These are phyloP conservation scores for Rhytidiadelphus loreus DNA, from an alignment of 225 moss, liverwort and hornwort genomes.

Conservation along the genomic window DNA sequence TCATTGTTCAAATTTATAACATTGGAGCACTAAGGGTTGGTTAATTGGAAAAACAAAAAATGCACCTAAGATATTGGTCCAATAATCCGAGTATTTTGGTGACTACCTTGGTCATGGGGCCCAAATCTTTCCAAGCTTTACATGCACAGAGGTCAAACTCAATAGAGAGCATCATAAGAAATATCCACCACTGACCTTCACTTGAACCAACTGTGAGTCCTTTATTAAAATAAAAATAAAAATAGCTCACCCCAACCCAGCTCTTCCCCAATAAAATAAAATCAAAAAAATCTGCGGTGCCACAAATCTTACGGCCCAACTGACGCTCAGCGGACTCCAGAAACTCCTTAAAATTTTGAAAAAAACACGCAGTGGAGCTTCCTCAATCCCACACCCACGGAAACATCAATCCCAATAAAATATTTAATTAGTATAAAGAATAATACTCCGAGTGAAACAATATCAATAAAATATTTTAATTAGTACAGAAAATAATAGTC, in stretches of 20 bases:
- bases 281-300: background rate
- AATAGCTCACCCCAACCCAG: background rate
- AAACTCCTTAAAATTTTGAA: background rate
- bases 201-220: background rate
- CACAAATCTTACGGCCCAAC: background rate
- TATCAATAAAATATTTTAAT: background rate
- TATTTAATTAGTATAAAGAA: background rate
- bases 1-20: too few relatives aligned
- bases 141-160: background rate
- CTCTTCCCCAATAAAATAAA: background rate
- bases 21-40: too few relatives aligned
- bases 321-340: background rate
- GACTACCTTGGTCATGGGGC: too few relatives aligned
- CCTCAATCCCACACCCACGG: background rate
- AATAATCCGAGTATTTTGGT: too few relatives aligned
- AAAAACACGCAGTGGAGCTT: background rate
- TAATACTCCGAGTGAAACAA: background rate
- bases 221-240: background rate
- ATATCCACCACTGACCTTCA: background rate
- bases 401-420: background rate
- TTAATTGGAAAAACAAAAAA: too few relatives aligned
- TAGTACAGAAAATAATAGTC: background rate
- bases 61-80: too few relatives aligned
- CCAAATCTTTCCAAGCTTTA: background rate
- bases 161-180: background rate